Evolutionary conservation across 805 yeast species (phyloP), one percentile per base, ranked within the genome.

Genomic region (Nakazawaea wickerhamii): DNA sequence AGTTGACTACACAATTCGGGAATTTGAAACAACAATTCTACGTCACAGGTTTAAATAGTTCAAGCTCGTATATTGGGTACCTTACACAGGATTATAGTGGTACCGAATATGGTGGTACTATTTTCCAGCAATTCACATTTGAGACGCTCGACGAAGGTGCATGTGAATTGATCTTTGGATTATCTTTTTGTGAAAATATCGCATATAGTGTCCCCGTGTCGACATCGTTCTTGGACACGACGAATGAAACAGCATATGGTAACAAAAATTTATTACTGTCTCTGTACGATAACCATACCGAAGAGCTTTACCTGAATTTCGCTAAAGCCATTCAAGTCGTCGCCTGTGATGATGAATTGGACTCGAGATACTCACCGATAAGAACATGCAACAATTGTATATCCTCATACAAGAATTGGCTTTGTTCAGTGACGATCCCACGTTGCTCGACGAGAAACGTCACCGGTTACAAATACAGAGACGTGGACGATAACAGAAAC

Each of bases 371-470:
- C 59, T 86, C 96, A 1, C 87, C 95, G 8, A 55, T 91, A 19
- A 59, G 77, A 30, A 69, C 82, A 0, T 91, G 99, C 55, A 70
- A 66, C 11, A 79, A 86, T 54, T 91, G 99, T 58, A 70, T 72
- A 1, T 50, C 58, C 2, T 71, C 90, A 1, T 91, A 91, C 59
- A 79, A 77, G 52, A 71, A 81, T 52, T 91, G 99, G 99, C 70
- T 93, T 15, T 91, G 99, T 62, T 71, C 95, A 0, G 87, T 88
- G 4, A 69, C 88, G 0, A 85, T 91, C 5, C 98, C 98, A 0
- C 67, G 97, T 23, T 91, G 99, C 53, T 70, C 86, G 1, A 79
- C 83, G 11, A 49, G 57, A 11, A 56, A 73, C 5, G 47, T 63
- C 7, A 51, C 69, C 0, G 75, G 74, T 5, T 80, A 73, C 56